These are phyloP conservation scores for Colletotrichum liaoningense DNA, from an alignment of 2,329 filamentous ascomycete genomes.

Conservation along the genomic window DNA sequence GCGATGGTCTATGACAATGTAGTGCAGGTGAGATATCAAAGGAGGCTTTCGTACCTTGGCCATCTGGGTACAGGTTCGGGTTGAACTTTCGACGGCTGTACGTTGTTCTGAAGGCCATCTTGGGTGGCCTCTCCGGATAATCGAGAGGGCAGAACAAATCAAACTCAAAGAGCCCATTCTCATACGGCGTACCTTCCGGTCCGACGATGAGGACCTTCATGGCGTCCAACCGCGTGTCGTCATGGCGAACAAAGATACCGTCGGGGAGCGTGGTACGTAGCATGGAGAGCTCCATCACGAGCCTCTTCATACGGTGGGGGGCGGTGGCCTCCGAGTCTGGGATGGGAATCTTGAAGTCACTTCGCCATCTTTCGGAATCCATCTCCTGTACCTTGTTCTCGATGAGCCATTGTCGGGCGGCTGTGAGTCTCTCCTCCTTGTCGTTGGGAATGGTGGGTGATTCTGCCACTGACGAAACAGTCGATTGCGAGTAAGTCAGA, in stretches of 20 bases:
- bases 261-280: constrained; percentile 59
- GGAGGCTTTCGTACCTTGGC: constrained; percentile 49
- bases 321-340: no score
- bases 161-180: constrained; percentile 66
- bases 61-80: constrained; percentile 62
- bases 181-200: constrained; percentile 62
- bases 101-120: constrained; percentile 52
- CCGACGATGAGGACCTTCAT: constrained; percentile 64
- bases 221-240: constrained; percentile 56
- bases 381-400: background rate
- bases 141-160: constrained; percentile 56
- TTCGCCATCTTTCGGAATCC: background rate
- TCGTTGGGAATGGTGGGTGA: no score
- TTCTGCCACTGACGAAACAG: background rate
- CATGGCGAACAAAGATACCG: constrained; percentile 62
- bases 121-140: constrained; percentile 56
- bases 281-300: constrained; percentile 58
- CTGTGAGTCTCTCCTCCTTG: background rate
- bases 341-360: background rate
- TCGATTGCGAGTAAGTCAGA: background rate
- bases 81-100: constrained; percentile 52
- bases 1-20: constrained; percentile 1
- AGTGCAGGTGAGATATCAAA: background rate
- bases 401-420: background rate
- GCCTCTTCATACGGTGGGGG: constrained; percentile 55